phyloP scores from a whole-genome alignment of 352 stramenopile genomes.

The Phytopythium vexans region DNA sequence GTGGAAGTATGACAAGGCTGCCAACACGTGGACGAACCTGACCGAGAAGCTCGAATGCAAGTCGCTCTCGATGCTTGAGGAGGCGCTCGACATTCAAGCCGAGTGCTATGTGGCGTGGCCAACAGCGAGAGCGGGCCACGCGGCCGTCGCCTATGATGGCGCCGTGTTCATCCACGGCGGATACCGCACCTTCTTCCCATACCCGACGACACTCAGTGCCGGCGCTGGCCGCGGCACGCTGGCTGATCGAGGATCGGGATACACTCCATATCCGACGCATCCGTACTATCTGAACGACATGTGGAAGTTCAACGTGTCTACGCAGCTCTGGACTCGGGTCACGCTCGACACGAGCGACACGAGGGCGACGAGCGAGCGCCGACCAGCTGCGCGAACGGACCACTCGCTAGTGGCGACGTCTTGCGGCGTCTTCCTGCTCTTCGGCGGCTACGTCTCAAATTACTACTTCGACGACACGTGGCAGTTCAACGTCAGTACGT shows the following conservation, averaged over 20 bases:
- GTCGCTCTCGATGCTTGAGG: slow-evolving; percentile 39
- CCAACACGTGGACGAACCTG: slow-evolving; percentile 68
- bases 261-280: slow-evolving; percentile 88
- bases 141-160: slow-evolving; percentile 68
- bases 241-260: slow-evolving; percentile 35
- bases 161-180: slow-evolving; percentile 90
- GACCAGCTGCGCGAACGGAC: slow-evolving; percentile 73
- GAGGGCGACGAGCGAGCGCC: slow-evolving; percentile 10
- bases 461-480: slow-evolving; percentile 95
- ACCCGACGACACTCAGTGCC: slow-evolving; percentile 84
- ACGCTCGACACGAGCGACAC: slow-evolving; percentile 10
- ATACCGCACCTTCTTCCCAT: slow-evolving; percentile 95
- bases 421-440: slow-evolving; percentile 83
- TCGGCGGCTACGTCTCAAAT: slow-evolving; percentile 93
- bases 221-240: slow-evolving; percentile 73
- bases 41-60: slow-evolving; percentile 67
- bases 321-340: slow-evolving; percentile 80
- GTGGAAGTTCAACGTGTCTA: slow-evolving; percentile 92
- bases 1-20: slow-evolving; percentile 80
- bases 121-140: slow-evolving; percentile 80
- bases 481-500: slow-evolving; percentile 93
- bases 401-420: slow-evolving; percentile 74
- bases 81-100: slow-evolving; percentile 64
- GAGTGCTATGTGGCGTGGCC: slow-evolving; percentile 89
- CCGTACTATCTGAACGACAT: slow-evolving; percentile 94